phyloP scores from a whole-genome alignment of 305 asterid species.

The Rubia peregrina region DNA sequence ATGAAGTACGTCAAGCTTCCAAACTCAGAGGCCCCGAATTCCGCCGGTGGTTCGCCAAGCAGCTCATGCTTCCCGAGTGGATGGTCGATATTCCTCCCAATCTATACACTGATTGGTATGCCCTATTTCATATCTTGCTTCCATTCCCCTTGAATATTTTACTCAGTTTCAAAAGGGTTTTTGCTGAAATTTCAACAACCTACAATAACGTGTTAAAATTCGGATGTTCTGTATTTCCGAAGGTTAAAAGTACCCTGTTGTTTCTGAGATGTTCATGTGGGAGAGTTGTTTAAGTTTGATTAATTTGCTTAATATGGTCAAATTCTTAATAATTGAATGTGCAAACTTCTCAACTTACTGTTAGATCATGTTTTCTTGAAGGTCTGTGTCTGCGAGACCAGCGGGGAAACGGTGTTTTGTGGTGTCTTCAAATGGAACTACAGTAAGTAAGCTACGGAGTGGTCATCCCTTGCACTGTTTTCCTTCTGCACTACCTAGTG shows the following conservation, averaged over 20 bases:
- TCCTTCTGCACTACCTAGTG: constrained; percentile 87
- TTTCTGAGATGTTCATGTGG: constrained; percentile 4
- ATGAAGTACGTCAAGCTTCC: constrained; percentile 65
- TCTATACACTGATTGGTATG: constrained; percentile 55
- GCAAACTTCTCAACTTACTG: background rate
- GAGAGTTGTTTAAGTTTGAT: background rate
- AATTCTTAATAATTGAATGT: background rate
- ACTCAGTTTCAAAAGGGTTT: background rate
- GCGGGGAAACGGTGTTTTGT: constrained; percentile 92
- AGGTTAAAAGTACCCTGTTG: background rate
- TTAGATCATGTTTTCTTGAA: constrained; percentile 18
- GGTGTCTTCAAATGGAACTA: constrained; percentile 78
- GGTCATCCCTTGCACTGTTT: constrained; percentile 79
- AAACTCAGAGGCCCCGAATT: constrained; percentile 66
- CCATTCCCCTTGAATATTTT: background rate
- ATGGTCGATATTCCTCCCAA: constrained; percentile 89
- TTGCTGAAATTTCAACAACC: background rate
- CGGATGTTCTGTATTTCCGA: background rate
- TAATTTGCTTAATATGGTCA: background rate
- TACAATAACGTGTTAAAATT: background rate
- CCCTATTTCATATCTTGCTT: background rate
- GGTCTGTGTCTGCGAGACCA: constrained; percentile 89
- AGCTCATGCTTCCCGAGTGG: constrained; percentile 96
- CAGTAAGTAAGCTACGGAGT: constrained; percentile 72
- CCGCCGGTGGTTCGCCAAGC: constrained; percentile 85